Evolutionary conservation across 1,284 basidiomycete genomes (phyloP).

Genomic region (Cryptococcus hybrid): DNA sequence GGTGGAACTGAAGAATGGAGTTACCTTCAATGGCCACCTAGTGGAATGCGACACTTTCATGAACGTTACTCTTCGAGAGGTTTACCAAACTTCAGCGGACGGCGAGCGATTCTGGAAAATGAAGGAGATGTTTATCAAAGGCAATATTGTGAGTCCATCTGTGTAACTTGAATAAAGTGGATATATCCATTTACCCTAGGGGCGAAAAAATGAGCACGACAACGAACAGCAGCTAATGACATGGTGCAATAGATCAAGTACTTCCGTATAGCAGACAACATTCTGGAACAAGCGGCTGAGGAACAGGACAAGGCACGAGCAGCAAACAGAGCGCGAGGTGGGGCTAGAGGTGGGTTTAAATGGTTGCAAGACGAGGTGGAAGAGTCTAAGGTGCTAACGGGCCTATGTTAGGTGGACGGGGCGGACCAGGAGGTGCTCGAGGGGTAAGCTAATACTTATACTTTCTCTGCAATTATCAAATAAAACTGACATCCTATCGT

Average conservation of each 20-base stretch:
- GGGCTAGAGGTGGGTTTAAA: slow-evolving; percentile 27
- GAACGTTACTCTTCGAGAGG: slow-evolving; percentile 97
- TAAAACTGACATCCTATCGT: too few species aligned
- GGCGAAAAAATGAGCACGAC: not conserved
- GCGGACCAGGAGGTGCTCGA: slow-evolving; percentile 8
- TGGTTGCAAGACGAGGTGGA: too few species aligned
- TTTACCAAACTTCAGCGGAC: slow-evolving; percentile 96
- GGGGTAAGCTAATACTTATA: too few species aligned
- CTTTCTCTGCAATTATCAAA: too few species aligned
- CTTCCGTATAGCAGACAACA: slow-evolving; percentile 86
- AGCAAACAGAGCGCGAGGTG: slow-evolving; percentile 26
- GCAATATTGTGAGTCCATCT: slow-evolving; percentile 81
- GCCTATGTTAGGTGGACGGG: not conserved
- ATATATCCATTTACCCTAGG: not conserved
- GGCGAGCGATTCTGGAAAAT: slow-evolving; percentile 98
- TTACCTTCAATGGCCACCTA: slow-evolving; percentile 98
- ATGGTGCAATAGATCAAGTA: slow-evolving; percentile 88
- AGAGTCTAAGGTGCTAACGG: too few species aligned
- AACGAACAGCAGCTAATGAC: not conserved
- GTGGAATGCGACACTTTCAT: slow-evolving; percentile 99
- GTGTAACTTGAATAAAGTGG: too few species aligned
- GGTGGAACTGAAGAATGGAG: slow-evolving; percentile 98
- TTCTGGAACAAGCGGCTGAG: slow-evolving; percentile 85
- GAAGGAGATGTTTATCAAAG: slow-evolving; percentile 96
- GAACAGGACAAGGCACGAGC: slow-evolving; percentile 63